Percentiles rank a stretch among this genome's conserved stretches.
Evolutionary conservation across 768 basidiomycete genomes (phyloP).

Genomic region (Termitomyces eurrhizus): DNA sequence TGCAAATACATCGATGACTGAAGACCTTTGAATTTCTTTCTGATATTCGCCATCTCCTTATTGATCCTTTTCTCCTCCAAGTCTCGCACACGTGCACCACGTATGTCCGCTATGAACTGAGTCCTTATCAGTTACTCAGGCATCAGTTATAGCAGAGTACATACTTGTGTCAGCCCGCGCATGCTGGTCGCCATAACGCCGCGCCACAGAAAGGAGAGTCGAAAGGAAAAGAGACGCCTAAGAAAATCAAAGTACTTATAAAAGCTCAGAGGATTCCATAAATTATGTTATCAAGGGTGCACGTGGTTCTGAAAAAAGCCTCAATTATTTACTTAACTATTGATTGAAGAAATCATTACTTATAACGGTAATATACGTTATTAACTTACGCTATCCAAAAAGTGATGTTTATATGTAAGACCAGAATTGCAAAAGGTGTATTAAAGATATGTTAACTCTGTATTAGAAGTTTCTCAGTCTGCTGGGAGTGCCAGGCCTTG

Average conservation of each 20-base stretch:
- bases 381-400: background rate
- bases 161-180: constrained; percentile 90
- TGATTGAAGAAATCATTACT: background rate
- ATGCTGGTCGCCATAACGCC: constrained; percentile 84
- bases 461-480: constrained; percentile 37
- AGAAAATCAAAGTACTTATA: background rate
- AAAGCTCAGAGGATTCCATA: too few species aligned
- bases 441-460: background rate
- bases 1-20: background rate
- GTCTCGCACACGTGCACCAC: constrained; percentile 93
- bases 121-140: constrained; percentile 12
- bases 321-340: background rate
- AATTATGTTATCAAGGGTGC: background rate
- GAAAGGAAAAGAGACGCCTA: background rate
- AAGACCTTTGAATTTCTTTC: constrained; percentile 96
- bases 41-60: constrained; percentile 99
- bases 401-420: background rate
- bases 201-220: background rate
- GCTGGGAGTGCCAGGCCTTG: constrained; percentile 65
- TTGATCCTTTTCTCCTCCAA: constrained; percentile 98
- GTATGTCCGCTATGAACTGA: constrained; percentile 98
- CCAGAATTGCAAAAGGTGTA: background rate
- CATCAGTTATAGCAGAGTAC: background rate
- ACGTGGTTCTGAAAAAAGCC: background rate
- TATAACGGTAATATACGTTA: background rate